Evolutionary conservation across 345 rosid genomes (phyloP).

Genomic region (Populus pruinosa): DNA sequence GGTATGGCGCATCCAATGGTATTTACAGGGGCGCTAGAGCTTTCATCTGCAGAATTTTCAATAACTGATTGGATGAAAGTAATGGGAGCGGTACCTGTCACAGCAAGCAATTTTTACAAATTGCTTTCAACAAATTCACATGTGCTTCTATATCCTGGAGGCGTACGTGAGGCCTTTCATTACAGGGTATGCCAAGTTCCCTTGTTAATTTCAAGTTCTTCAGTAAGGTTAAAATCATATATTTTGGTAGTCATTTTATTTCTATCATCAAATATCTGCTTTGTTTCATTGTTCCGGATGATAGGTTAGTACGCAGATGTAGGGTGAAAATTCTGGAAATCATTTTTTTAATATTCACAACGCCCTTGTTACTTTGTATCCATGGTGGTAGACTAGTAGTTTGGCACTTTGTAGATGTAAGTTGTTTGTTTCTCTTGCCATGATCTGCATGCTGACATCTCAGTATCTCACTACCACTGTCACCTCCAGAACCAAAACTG

Average conservation of each 20-base stretch:
- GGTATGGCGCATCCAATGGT: constrained; percentile 66
- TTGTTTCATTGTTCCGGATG: too few species aligned
- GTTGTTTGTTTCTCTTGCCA: too few species aligned
- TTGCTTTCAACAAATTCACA: constrained; percentile 56
- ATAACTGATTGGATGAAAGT: constrained; percentile 53
- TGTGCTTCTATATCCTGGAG: constrained; percentile 83
- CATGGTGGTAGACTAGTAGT: too few species aligned
- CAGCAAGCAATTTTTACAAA: constrained; percentile 57
- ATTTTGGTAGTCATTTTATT: too few species aligned
- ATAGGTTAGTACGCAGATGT: not conserved
- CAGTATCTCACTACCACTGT: not conserved
- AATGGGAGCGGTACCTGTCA: constrained; percentile 74
- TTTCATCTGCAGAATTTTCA: constrained; percentile 24
- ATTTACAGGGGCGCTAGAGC: constrained; percentile 22
- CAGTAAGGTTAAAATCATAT: not conserved
- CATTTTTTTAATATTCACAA: not conserved
- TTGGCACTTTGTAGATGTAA: too few species aligned
- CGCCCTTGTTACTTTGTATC: too few species aligned
- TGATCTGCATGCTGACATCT: not conserved
- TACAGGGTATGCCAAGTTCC: constrained; percentile 43
- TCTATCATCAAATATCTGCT: too few species aligned
- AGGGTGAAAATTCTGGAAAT: not conserved
- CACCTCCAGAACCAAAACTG: not conserved
- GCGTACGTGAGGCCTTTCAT: constrained; percentile 82
- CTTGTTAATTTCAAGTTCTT: not conserved